These are phyloP conservation scores for Austroboletus niveus DNA, from an alignment of 1,284 basidiomycete species.

Conservation along the genomic window DNA sequence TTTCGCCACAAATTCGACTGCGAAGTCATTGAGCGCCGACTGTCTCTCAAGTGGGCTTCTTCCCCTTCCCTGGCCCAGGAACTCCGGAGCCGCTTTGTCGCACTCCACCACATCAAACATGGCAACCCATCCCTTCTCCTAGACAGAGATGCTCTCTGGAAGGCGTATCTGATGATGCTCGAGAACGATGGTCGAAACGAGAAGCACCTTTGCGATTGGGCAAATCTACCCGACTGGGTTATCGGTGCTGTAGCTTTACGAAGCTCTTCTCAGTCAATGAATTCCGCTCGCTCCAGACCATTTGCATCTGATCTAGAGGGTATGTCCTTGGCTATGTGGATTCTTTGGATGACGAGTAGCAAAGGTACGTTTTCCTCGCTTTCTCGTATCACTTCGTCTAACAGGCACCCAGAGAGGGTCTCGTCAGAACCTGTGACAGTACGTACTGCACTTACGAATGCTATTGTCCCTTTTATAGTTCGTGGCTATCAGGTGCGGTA, in stretches of 20 bases:
- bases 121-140: slow-evolving; percentile 18
- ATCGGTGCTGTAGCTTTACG: slow-evolving; percentile 20
- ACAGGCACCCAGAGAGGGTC: slow-evolving; percentile 23
- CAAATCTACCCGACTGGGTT: slow-evolving; percentile 33
- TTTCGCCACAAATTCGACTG: slow-evolving; percentile 63
- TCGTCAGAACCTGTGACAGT: slow-evolving; percentile 13
- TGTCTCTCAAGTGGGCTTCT: slow-evolving; percentile 41
- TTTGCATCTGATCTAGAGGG: slow-evolving; percentile 33
- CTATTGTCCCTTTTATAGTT: slow-evolving; percentile 33
- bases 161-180: slow-evolving; percentile 62
- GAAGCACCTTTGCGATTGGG: slow-evolving; percentile 47
- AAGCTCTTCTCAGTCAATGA: slow-evolving; percentile 5
- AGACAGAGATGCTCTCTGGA: slow-evolving; percentile 49
- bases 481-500: slow-evolving; percentile 37
- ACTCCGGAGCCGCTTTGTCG: slow-evolving; percentile 38
- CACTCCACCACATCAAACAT: slow-evolving; percentile 37
- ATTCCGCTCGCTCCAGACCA: neutral
- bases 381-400: slow-evolving; percentile 8
- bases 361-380: slow-evolving; percentile 35
- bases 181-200: slow-evolving; percentile 72
- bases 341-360: slow-evolving; percentile 54
- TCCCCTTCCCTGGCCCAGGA: slow-evolving; percentile 38
- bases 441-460: slow-evolving; percentile 28
- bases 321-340: slow-evolving; percentile 49
- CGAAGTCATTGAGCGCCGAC: slow-evolving; percentile 52